Conservation (phyloP, 2,329 filamentous ascomycete genomes). For the Cladosporium sp. region DNA sequence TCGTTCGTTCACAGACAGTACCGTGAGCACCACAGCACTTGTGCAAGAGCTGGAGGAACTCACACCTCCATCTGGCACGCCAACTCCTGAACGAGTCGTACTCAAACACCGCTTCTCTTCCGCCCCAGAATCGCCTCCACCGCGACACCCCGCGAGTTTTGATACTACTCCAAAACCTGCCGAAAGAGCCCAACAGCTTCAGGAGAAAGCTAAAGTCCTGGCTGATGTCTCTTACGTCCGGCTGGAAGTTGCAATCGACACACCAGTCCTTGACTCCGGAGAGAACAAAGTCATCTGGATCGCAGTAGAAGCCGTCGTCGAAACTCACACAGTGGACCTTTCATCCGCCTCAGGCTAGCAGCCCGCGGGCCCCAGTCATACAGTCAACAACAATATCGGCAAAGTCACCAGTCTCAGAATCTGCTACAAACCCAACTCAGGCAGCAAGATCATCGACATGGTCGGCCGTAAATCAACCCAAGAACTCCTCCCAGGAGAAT, state of each 20-base stretch:
- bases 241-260: slow-evolving; percentile 21
- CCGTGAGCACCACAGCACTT: slow-evolving; percentile 21
- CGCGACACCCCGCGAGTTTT: not conserved
- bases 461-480: slow-evolving; percentile 27
- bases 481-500: slow-evolving; percentile 21
- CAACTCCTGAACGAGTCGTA: not conserved
- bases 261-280: slow-evolving; percentile 22
- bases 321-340: slow-evolving; percentile 16
- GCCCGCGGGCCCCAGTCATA: not conserved
- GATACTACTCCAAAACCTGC: not conserved
- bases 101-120: slow-evolving; percentile 1
- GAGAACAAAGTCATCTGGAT: slow-evolving; percentile 26
- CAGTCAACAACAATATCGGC: slow-evolving; percentile 12
- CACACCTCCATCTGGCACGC: slow-evolving; percentile 4
- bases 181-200: not conserved
- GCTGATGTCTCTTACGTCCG: slow-evolving; percentile 23
- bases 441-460: slow-evolving; percentile 23
- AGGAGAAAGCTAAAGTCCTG: not conserved
- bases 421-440: slow-evolving; percentile 27
- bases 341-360: slow-evolving; percentile 2
- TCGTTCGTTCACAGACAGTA: slow-evolving; percentile 25
- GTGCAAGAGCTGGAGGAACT: slow-evolving; percentile 5
- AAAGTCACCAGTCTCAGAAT: slow-evolving; percentile 25
- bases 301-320: slow-evolving; percentile 25
- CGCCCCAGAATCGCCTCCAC: slow-evolving; percentile 6